These are phyloP conservation scores for Corymbia citriodora DNA, from an alignment of 441 rosid species.

Conservation along the genomic window DNA sequence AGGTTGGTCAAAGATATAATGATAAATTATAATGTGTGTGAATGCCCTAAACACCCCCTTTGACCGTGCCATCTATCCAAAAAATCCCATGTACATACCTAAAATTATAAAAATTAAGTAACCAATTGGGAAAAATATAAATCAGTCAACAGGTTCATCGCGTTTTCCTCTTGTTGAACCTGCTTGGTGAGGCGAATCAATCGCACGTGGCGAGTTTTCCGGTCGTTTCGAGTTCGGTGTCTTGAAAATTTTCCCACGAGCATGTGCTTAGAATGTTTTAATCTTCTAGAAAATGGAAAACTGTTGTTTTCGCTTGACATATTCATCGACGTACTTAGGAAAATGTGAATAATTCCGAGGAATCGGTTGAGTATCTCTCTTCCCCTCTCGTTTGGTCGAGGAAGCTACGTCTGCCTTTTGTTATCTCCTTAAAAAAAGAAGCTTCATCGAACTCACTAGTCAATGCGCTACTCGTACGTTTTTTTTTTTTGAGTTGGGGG, in stretches of 20 bases:
- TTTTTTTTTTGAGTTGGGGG: neutral
- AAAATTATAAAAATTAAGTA: neutral
- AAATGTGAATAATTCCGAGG: rapidly evolving
- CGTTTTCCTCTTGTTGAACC: neutral
- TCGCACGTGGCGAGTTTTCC: neutral
- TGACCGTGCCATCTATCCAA: neutral
- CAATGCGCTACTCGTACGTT: neutral
- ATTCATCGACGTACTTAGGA: neutral
- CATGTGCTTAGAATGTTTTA: neutral
- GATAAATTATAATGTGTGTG: neutral
- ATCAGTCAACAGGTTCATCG: neutral
- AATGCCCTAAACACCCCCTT: neutral
- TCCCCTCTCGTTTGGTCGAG: neutral
- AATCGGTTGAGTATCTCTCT: neutral
- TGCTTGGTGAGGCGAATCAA: neutral
- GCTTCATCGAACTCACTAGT: neutral
- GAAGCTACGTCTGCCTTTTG: neutral
- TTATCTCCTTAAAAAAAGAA: neutral
- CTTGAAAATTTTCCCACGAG: neutral
- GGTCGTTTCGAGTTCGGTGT: neutral
- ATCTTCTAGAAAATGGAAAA: neutral
- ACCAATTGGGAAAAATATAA: neutral
- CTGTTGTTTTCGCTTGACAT: neutral
- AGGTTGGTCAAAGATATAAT: neutral
- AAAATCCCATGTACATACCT: neutral